Evolutionary conservation across 1,284 basidiomycete genomes (phyloP), one percentile per base, ranked within the genome.

Genomic region (Trametes versicolor): DNA sequence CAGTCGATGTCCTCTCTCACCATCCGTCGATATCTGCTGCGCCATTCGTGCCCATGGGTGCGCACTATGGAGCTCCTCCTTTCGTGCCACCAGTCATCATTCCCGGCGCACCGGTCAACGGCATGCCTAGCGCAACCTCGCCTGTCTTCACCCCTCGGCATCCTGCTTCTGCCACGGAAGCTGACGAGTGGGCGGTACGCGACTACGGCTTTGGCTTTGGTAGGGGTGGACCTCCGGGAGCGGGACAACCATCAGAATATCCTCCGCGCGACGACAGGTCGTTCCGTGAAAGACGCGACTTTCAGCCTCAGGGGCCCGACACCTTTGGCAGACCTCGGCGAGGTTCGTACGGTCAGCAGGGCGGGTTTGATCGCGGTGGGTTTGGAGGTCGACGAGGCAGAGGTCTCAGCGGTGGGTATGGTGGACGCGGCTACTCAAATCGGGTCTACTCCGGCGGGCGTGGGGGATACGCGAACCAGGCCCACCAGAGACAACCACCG

Each of bases 161-260:
- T 54, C 71, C 67, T 19, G 55, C 45, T 9, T 64, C 64, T 9
- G 48, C 63, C 4, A 60, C 66, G 6, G 72, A 67, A 23, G 9
- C 32, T 32, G 83, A 84, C 60, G 83, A 84, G 17, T 85, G 83
- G 76, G 81, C 83, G 65, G 89, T 90, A 51, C 84, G 82, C 66
- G 83, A 91, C 71, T 90, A 81, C 64, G 89, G 73, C 27, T 72
- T 64, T n/a, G 72, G 74, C 5, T 72, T 73, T 34, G 65, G 68
- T 13, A 68, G 73, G 4, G 60, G 66, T n/a, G 65, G 60, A 6
- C 54, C 63, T 12, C 17, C 41, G 17, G 41, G 41, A n/a, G 15
- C 19, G 15, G 41, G 41, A 19, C 41, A 13, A 2, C 34, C 23
- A 41, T 56, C 64, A 0, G 62, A 56, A 7, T 57, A 64, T 47